These are phyloP conservation scores for Bacidia gigantensis DNA, from an alignment of 495 filamentous ascomycete species.

Conservation along the genomic window DNA sequence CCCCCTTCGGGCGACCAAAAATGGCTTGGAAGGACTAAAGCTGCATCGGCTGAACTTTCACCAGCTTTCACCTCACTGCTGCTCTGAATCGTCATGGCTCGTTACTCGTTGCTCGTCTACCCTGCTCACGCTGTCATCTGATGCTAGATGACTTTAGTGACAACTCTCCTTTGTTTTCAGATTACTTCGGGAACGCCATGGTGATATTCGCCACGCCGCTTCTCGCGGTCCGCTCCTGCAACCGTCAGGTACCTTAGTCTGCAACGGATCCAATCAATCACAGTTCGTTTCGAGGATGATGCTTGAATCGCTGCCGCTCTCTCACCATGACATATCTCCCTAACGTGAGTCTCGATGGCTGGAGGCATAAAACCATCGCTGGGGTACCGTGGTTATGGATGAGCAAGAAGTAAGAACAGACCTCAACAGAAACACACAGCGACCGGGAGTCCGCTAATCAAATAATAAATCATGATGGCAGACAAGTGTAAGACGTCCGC, in stretches of 20 bases:
- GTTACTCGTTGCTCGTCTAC: background rate
- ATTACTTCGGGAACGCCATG: background rate
- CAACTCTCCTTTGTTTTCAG: background rate
- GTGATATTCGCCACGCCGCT: background rate
- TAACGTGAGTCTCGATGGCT: background rate
- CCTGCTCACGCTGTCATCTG: background rate
- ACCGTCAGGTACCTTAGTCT: background rate
- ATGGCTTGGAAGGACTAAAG: too few species aligned
- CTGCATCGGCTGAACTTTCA: conserved; percentile 11
- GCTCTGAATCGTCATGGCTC: conserved; percentile 3
- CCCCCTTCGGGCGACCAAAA: background rate
- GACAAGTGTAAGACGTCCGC: conserved; percentile 32
- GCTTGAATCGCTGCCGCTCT: background rate
- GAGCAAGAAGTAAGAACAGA: background rate
- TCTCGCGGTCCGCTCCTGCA: conserved; percentile 1
- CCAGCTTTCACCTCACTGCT: background rate
- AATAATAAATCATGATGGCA: conserved; percentile 31
- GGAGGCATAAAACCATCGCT: background rate
- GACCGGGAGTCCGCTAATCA: background rate
- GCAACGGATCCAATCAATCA: conserved; percentile 4
- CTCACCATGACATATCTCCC: background rate
- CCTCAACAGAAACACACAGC: background rate
- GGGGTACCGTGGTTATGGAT: background rate
- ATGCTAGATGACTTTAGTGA: background rate
- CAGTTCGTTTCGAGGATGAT: background rate